Evolutionary conservation across 2,329 filamentous ascomycete species (phyloP).

Genomic region (Dendryphion nanum): DNA sequence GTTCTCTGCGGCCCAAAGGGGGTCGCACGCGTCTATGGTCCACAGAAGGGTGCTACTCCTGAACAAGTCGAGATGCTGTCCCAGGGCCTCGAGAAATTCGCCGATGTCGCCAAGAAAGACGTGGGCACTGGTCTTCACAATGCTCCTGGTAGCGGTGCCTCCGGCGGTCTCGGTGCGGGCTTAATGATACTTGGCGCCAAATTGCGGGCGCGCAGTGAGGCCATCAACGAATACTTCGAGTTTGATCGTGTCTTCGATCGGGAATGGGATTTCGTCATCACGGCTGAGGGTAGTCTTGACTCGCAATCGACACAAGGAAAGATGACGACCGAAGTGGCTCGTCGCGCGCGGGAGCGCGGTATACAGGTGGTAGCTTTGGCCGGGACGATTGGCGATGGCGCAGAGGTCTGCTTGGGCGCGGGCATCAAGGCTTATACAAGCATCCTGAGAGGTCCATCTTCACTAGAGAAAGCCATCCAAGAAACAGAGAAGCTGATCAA

Average conservation of each 20-base stretch:
- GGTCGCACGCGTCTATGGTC: constrained; percentile 52
- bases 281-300: constrained; percentile 55
- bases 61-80: constrained; percentile 46
- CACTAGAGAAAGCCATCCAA: constrained; percentile 34
- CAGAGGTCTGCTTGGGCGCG: constrained; percentile 24
- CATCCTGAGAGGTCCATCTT: constrained; percentile 33
- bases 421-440: constrained; percentile 39
- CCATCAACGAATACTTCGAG: constrained; percentile 52
- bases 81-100: constrained; percentile 40
- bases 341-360: constrained; percentile 46
- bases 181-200: constrained; percentile 49
- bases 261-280: constrained; percentile 51
- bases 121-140: constrained; percentile 39
- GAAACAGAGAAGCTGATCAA: constrained; percentile 34
- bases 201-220: constrained; percentile 49
- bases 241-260: constrained; percentile 47
- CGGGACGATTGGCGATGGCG: constrained; percentile 29
- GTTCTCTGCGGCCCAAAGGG: constrained; percentile 50
- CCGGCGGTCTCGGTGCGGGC: constrained; percentile 54
- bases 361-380: constrained; percentile 46
- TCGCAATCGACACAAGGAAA: constrained; percentile 53
- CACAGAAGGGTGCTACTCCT: constrained; percentile 51
- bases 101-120: constrained; percentile 25
- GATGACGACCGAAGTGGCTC: constrained; percentile 54
- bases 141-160: constrained; percentile 51